Evolutionary conservation across 202 grass and related monocot species (phyloP).

Genomic region (Schoenoplectus tabernaemontani): DNA sequence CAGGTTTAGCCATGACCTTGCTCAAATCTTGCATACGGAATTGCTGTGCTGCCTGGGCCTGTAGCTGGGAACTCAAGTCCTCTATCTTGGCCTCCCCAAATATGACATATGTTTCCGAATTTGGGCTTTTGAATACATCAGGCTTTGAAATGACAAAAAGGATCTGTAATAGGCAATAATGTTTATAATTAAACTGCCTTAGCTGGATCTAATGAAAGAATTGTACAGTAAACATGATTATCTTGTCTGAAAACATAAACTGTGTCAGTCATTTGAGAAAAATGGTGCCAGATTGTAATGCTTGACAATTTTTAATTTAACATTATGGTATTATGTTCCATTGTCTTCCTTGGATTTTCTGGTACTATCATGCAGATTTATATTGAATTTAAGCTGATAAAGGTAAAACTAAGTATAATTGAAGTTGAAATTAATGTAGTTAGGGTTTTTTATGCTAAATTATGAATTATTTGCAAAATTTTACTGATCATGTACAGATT

Average conservation of each 20-base stretch:
- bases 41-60: slow-evolving; percentile 79
- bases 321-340: neutral
- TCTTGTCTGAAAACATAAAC: neutral
- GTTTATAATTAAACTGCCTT: neutral
- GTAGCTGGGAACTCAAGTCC: slow-evolving; percentile 81
- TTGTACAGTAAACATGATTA: neutral
- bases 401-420: neutral
- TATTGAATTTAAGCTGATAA: neutral
- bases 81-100: slow-evolving; percentile 94
- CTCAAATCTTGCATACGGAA: slow-evolving; percentile 85
- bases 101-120: slow-evolving; percentile 80
- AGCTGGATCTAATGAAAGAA: neutral
- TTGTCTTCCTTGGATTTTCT: neutral
- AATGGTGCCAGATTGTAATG: neutral
- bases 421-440: neutral
- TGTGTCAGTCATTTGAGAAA: neutral
- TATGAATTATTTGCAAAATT: neutral
- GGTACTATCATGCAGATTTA: neutral
- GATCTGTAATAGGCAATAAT: slow-evolving; percentile 34
- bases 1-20: slow-evolving; percentile 62
- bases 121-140: slow-evolving; percentile 88
- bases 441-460: neutral
- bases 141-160: slow-evolving; percentile 81
- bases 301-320: neutral
- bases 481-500: neutral